These are phyloP conservation scores for Rhexocercosporidium sp. DNA, from an alignment of 2,329 filamentous ascomycete species.

Conservation along the genomic window DNA sequence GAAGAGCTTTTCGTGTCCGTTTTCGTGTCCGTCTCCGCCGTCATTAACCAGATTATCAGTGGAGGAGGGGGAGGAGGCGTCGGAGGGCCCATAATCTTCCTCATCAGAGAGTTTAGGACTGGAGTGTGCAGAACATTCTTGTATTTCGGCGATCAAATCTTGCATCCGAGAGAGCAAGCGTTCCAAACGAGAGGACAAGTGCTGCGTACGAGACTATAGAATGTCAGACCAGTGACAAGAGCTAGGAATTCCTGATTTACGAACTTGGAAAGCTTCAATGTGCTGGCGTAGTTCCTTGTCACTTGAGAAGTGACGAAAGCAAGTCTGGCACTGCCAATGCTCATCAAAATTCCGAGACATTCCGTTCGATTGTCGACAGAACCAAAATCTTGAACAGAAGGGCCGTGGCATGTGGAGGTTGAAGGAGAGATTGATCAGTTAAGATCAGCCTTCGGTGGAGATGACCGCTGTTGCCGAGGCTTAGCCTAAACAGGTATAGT, in stretches of 20 bases:
- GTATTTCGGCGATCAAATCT: not conserved
- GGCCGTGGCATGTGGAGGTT: slow-evolving; percentile 15
- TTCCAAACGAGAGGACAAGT: not conserved
- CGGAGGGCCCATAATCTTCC: not conserved
- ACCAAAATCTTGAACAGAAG: not conserved
- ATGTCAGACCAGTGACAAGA: not conserved
- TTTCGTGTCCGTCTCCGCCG: not conserved
- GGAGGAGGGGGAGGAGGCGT: not conserved
- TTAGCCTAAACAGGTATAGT: no score
- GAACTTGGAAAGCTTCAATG: not conserved
- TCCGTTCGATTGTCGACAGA: not conserved
- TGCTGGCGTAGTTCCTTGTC: not conserved
- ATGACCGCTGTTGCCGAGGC: no score
- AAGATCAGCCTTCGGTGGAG: no score
- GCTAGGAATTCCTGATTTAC: not conserved
- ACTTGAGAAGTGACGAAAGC: not conserved
- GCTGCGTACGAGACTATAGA: not conserved
- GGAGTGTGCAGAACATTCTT: not conserved
- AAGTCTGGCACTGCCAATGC: not conserved
- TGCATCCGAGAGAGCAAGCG: not conserved
- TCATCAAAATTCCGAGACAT: not conserved
- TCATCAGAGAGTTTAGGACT: not conserved
- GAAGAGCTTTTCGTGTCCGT: not conserved
- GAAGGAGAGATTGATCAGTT: no score
- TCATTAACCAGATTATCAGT: not conserved